Evolutionary conservation across 805 yeast genomes (phyloP).

Genomic region (Jamesozyma hellenica): DNA sequence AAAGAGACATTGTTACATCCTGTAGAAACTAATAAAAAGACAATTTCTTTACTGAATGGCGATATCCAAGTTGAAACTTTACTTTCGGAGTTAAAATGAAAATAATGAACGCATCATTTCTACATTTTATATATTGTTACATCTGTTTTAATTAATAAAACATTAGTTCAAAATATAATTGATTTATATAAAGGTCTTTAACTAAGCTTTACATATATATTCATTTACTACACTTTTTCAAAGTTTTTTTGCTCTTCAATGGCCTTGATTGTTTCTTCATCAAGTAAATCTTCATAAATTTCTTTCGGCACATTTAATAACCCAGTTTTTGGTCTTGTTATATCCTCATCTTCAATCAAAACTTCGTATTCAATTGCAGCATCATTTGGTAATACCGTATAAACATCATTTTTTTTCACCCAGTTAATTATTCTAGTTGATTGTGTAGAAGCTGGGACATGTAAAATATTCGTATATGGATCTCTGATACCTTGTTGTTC

Average conservation of each 20-base stretch:
- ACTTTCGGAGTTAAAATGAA: too few relatives aligned
- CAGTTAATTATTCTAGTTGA: constrained; percentile 38
- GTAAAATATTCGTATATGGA: constrained; percentile 72
- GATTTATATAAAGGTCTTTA: too few relatives aligned
- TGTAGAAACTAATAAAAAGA: constrained; percentile 33
- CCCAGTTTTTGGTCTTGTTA: constrained; percentile 49
- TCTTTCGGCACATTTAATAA: constrained; percentile 47
- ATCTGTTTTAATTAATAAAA: too few relatives aligned
- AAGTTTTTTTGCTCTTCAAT: constrained; percentile 50
- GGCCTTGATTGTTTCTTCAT: constrained; percentile 48
- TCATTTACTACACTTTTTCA: constrained; percentile 31
- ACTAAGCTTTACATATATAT: not conserved
- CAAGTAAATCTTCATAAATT: constrained; percentile 48
- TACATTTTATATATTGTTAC: too few relatives aligned
- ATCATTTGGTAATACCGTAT: constrained; percentile 17
- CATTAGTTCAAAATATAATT: too few relatives aligned
- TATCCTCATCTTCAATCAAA: constrained; percentile 36
- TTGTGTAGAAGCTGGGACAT: constrained; percentile 68
- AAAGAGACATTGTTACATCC: constrained; percentile 30
- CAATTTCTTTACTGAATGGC: constrained; percentile 39
- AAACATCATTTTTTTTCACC: constrained; percentile 13
- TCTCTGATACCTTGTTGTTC: constrained; percentile 55
- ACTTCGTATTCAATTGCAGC: constrained; percentile 38
- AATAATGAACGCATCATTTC: too few relatives aligned
- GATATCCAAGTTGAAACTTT: not conserved